Conservation (phyloP, 768 basidiomycete species). For the Tricholoma bakamatsutake region DNA sequence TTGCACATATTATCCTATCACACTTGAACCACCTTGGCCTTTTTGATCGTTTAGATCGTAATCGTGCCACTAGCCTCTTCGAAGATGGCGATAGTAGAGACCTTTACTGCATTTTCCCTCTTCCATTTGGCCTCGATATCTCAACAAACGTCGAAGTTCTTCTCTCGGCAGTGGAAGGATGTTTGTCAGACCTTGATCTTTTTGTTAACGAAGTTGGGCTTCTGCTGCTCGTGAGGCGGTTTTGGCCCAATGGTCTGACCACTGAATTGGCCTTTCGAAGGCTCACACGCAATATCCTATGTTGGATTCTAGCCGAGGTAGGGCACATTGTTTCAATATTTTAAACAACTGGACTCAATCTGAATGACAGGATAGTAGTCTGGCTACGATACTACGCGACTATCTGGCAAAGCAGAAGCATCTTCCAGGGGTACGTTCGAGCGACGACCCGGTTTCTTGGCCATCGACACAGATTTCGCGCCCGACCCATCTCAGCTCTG, state of each 20-base stretch:
- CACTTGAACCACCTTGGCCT: conserved; percentile 62
- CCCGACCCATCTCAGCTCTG: conserved; percentile 30
- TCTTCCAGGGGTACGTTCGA: conserved; percentile 60
- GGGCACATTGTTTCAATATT: background rate
- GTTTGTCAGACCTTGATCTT: conserved; percentile 64
- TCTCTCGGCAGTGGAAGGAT: conserved; percentile 65
- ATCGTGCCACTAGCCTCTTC: conserved; percentile 30
- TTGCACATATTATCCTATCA: conserved; percentile 46
- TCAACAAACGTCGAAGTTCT: conserved; percentile 70
- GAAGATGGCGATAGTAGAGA: conserved; percentile 28
- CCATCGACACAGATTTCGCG: conserved; percentile 37
- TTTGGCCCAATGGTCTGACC: conserved; percentile 71
- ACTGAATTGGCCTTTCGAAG: conserved; percentile 67
- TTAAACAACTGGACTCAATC: background rate
- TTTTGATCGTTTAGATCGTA: conserved; percentile 42
- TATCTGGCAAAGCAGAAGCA: conserved; percentile 51
- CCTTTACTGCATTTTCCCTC: conserved; percentile 50
- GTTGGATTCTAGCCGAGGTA: conserved; percentile 76
- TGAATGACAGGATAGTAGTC: conserved; percentile 49
- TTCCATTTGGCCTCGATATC: conserved; percentile 67
- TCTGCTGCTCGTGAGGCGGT: conserved; percentile 56
- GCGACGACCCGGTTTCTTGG: conserved; percentile 46
- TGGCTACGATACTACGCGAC: conserved; percentile 62
- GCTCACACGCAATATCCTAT: conserved; percentile 49
- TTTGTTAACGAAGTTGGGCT: conserved; percentile 72